Base-by-base conservation (phyloP, 495 filamentous ascomycete genomes). In the Penicillium subrubescens region DNA sequence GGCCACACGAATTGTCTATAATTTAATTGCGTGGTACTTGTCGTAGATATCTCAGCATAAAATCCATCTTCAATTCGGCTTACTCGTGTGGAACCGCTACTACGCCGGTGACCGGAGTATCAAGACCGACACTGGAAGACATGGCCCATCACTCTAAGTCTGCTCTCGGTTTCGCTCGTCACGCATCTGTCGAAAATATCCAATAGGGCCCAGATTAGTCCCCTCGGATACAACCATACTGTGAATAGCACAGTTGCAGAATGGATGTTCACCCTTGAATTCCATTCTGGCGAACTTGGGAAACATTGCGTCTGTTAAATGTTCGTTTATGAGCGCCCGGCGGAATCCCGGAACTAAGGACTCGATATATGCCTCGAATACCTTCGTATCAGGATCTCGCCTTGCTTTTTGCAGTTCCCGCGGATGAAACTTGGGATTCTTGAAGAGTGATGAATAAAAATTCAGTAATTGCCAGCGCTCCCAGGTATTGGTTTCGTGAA, bases 381-480 rank as follows among this genome's bases (percentile, higher is more conserved):
- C 29, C 10, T 56, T n/a, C 31, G n/a, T 19, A 56, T 56, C 53
- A 12, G 53, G 31, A 19, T 56, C 10, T 56, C 29, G 53, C 53
- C 23, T 56, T 8, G 53, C 53, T 56, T 56, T 29, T 19, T 56
- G 53, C 29, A 56, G 37, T 19, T 56, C 21, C 29, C 37, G 29
- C 19, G 29, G 53, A 56, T 37, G 35, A 35, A 56, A 56, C 14
- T 56, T 56, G 2, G 53, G 33, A 56, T 56, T 35, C 35, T 1
- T 29, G 19, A 56, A 35, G 29, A 56, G 15, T 8, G 34, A 5
- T n/a, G 27, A 37, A 19, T 37, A 56, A 21, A 35, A 56, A 10
- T 52, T 52, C 21, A 52, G n/a, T 4, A 52, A 8, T 52, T n/a
- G 48, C 21, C 23, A 52, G 23, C 48, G 21, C 48, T 52, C 48